These are phyloP conservation scores for Raffaelea ambrosiae DNA, from an alignment of 2,329 filamentous ascomycete genomes.

Conservation along the genomic window DNA sequence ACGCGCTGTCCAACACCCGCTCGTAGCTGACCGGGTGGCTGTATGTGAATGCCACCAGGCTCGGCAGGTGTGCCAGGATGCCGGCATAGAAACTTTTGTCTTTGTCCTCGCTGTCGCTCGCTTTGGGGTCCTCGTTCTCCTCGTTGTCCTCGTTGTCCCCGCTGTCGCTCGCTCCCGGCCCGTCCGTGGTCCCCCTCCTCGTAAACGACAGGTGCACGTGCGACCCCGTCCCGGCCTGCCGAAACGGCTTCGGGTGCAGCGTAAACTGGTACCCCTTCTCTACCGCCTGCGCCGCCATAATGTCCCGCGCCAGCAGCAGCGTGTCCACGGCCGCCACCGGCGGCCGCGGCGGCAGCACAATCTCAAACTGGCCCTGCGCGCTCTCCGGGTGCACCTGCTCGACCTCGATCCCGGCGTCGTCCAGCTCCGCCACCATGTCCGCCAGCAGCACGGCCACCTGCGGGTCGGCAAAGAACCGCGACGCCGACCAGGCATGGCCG, in stretches of 20 bases:
- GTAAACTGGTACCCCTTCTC: conserved; percentile 58
- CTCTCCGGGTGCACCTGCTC: conserved; percentile 70
- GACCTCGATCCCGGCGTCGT: conserved; percentile 53
- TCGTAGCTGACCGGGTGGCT: conserved; percentile 60
- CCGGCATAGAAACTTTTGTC: conserved; percentile 66
- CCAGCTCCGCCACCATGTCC: conserved; percentile 55
- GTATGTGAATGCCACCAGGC: conserved; percentile 62
- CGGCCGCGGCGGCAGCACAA: conserved; percentile 55
- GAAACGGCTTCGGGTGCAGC: conserved; percentile 63
- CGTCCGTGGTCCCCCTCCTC: conserved; percentile 21
- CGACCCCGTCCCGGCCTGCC: conserved; percentile 50
- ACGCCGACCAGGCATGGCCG: conserved; percentile 64
- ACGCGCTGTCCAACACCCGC: conserved; percentile 58
- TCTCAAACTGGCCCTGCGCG: conserved; percentile 67
- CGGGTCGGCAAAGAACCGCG: conserved; percentile 53
- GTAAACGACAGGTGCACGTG: conserved; percentile 64
- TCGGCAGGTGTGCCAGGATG: conserved; percentile 55
- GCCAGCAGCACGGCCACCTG: conserved; percentile 50
- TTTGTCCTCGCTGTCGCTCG: conserved; percentile 12
- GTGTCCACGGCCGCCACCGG: conserved; percentile 63
- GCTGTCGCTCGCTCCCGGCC: too few relatives aligned
- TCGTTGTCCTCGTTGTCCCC: conserved; percentile 7
- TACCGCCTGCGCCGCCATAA: conserved; percentile 56
- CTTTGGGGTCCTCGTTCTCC: conserved; percentile 17
- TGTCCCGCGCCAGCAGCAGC: conserved; percentile 61